Base-by-base conservation (phyloP, 306 rosid species). In the Prunus mira region DNA sequence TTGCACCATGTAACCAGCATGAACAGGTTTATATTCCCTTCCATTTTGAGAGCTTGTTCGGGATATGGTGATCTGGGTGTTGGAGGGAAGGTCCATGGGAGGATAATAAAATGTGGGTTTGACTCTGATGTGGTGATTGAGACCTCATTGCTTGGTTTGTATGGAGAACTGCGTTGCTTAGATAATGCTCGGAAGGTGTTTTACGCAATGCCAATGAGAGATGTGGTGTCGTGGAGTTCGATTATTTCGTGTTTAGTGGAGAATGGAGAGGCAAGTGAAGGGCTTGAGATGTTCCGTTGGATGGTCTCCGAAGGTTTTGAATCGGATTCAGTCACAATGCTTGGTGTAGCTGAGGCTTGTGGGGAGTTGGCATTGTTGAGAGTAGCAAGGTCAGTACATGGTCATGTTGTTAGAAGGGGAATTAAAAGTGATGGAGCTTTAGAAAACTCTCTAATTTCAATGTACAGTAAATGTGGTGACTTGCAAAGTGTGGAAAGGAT, bases 211-310 rank as follows among this genome's bases (percentile, higher is more conserved):
- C 77, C 51, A 1, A 63, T 55, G 1, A 91, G 88, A 71, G 98
- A 94, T 81, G 87, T 88, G 72, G 91, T 94, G 80, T 81, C 85
- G 0, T 91, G 96, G 96, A 91, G 95, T 72, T 89, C 97, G 2
- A 63, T 94, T 14, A 75, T 94, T 34, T 85, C 81, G 47, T 87
- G 89, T 81, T 83, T 24, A 41, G 87, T 88, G 72, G 93, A 89
- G 92, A 90, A 86, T 73, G 93, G 91, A 32, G 54, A 74, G 71
- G 81, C 84, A 9, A 66, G 41, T 25, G 90, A 88, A 70, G 98
- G 91, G 25, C 27, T 94, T 85, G 89, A 74, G 41, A 79, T 83
- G 85, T 94, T 90, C 58, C 84, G 86, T 7, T 20, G 19, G 76
- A 90, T 92, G 98, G 75, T 90, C 55, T 82, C 63, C 5, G 73